Percentiles rank a stretch among this genome's conserved stretches.
Conservation (phyloP, 2,329 filamentous ascomycete species). For the Claviceps arundinis region DNA sequence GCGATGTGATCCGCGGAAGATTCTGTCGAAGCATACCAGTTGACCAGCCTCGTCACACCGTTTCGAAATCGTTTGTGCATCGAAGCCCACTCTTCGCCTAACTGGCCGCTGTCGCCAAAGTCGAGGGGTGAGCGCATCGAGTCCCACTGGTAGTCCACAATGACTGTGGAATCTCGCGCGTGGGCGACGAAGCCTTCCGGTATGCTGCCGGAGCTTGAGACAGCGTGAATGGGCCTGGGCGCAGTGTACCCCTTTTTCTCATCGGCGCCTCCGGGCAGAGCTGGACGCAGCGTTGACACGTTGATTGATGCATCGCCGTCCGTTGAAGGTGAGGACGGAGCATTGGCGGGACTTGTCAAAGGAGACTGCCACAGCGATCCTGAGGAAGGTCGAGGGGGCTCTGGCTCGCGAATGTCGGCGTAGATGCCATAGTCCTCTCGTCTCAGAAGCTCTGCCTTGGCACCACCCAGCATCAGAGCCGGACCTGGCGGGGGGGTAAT, state of each 20-base stretch:
- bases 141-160: conserved; percentile 93
- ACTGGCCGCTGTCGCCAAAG: conserved; percentile 80
- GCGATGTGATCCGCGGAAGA: conserved; percentile 38
- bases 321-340: conserved; percentile 10
- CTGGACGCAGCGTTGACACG: conserved; percentile 20
- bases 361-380: conserved; percentile 23
- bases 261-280: conserved; percentile 17
- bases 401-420: conserved; percentile 13
- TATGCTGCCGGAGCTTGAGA: conserved; percentile 68
- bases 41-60: conserved; percentile 64
- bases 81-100: conserved; percentile 86
- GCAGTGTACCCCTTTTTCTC: conserved; percentile 48
- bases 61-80: conserved; percentile 87
- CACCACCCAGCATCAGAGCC: conserved; percentile 73
- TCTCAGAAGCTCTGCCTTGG: conserved; percentile 75
- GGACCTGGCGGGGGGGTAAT: conserved; percentile 83
- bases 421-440: conserved; percentile 53
- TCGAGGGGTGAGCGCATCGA: conserved; percentile 65
- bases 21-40: conserved; percentile 61
- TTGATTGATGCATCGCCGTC: conserved; percentile 16
- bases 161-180: conserved; percentile 71
- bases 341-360: conserved; percentile 12
- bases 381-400: conserved; percentile 11
- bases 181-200: conserved; percentile 82
- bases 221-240: conserved; percentile 69